phyloP scores from a whole-genome alignment of 2,329 filamentous ascomycete species.

The Penicillium sp. region DNA sequence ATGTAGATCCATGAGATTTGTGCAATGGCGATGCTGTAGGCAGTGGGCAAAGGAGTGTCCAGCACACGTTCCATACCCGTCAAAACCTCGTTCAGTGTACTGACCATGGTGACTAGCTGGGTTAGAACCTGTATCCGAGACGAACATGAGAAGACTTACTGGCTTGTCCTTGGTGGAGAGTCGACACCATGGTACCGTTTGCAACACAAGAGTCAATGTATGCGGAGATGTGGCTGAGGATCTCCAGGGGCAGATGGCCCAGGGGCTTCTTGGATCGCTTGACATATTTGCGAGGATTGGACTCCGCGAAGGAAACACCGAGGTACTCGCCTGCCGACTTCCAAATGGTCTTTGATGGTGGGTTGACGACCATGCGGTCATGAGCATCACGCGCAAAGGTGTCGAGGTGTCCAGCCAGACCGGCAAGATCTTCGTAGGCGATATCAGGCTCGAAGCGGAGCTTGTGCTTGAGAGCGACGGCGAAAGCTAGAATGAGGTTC shows the following conservation, averaged over 20 bases:
- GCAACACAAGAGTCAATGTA: constrained; percentile 64
- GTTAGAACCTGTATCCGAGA: constrained; percentile 12
- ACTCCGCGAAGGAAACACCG: constrained; percentile 73
- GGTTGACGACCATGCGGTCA: constrained; percentile 39
- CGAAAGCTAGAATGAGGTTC: constrained; percentile 76
- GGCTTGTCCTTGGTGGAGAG: constrained; percentile 40
- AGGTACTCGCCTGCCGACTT: constrained; percentile 72
- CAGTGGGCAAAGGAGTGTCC: constrained; percentile 77
- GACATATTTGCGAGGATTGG: constrained; percentile 75
- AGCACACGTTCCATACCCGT: constrained; percentile 75
- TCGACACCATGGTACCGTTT: constrained; percentile 39
- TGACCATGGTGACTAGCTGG: constrained; percentile 57
- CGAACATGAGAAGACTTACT: constrained; percentile 26
- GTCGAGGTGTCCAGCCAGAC: constrained; percentile 70
- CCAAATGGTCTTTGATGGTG: constrained; percentile 54
- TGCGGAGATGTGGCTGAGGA: constrained; percentile 69
- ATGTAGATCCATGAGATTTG: constrained; percentile 89
- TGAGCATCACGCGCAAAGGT: constrained; percentile 69
- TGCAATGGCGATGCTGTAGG: constrained; percentile 80
- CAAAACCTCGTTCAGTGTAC: constrained; percentile 69
- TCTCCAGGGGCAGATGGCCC: constrained; percentile 81
- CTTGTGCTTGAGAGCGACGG: constrained; percentile 77
- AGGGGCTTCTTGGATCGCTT: constrained; percentile 72
- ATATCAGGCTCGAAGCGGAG: constrained; percentile 82
- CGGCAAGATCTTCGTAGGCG: constrained; percentile 71